Base-by-base conservation (phyloP, 805 yeast species). In the Ogataea degrootiae region DNA sequence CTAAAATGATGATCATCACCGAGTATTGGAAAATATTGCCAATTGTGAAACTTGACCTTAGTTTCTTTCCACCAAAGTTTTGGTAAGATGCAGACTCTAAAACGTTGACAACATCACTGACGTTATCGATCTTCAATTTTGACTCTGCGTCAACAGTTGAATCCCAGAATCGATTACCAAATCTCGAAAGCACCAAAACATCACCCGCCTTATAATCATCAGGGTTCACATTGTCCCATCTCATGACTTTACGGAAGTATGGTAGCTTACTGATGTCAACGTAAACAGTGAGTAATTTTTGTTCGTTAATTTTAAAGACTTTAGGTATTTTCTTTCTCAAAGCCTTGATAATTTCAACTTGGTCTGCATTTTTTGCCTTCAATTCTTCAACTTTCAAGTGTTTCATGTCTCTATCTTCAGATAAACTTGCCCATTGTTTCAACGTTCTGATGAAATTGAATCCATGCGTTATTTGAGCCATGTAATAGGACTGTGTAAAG, bases 261-360 rank as follows among this genome's bases (percentile, higher is more conserved):
- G 46, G 37, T 6, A 57, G 39, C 17, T 70, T 66, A 2, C 72
- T 60, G 17, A 80, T 53, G 57, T 85, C 88, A 12, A 83, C 52
- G 53, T 72, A 82, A 61, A 40, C 77, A 51, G 36, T 74, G 69
- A 44, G 73, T 67, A 55, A 69, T 63, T 47, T 69, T 63, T 62
- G 73, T 62, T 51, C 72, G 21, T 50, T 47, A 1, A 38, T 33
- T 9, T 46, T 43, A 41, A 55, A 63, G 3, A 56, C 73, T 48
- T 75, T 70, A 33, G 73, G 73, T 4, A 81, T 75, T 17, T 82
- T 69, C 50, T 75, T 76, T 46, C 80, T 71, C 73, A 82, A 63
- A 15, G 72, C 82, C 16, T 67, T 56, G 17, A 78, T 69, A 8
- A 82, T 70, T 31, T 72, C 66, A 4, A 63, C 65, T 4, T 76